phyloP scores from a whole-genome alignment of 2,329 filamentous ascomycete species.

The Fusarium nurragi region DNA sequence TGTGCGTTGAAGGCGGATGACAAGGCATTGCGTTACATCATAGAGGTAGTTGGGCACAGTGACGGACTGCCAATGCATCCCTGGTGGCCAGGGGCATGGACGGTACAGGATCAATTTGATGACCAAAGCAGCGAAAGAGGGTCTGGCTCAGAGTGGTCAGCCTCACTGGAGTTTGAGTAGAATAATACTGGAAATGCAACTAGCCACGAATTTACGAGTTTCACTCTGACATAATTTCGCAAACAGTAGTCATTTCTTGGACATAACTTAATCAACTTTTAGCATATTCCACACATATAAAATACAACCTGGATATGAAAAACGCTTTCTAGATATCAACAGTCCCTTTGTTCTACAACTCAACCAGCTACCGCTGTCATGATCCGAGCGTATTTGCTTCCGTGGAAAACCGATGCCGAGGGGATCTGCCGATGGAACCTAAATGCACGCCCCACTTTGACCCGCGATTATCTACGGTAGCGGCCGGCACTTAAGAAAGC shows the following conservation, averaged over 20 bases:
- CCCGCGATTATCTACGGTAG: not conserved
- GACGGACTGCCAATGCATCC: not conserved
- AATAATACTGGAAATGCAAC: too few species aligned
- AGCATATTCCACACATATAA: too few species aligned
- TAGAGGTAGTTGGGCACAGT: not conserved
- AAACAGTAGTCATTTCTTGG: too few species aligned
- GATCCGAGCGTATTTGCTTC: not conserved
- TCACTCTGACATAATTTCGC: too few species aligned
- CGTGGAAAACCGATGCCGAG: conserved; percentile 11
- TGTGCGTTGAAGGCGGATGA: fast-evolving
- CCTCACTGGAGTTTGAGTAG: too few species aligned
- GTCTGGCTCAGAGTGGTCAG: too few species aligned
- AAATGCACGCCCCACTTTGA: not conserved
- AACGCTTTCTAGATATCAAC: too few species aligned
- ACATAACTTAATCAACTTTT: too few species aligned
- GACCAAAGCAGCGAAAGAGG: too few species aligned
- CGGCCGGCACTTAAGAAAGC: not conserved
- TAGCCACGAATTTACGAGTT: too few species aligned
- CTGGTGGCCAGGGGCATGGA: not conserved
- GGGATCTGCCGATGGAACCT: not conserved
- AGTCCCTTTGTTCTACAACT: not conserved
- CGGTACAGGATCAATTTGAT: too few species aligned
- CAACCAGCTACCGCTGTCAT: not conserved
- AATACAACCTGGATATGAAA: too few species aligned
- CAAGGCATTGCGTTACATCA: not conserved